A percentile compares a stretch with the other conserved stretches of the same genome.
These are phyloP conservation scores for Termitomyces heimii DNA, from an alignment of 768 basidiomycete species.

Conservation along the genomic window DNA sequence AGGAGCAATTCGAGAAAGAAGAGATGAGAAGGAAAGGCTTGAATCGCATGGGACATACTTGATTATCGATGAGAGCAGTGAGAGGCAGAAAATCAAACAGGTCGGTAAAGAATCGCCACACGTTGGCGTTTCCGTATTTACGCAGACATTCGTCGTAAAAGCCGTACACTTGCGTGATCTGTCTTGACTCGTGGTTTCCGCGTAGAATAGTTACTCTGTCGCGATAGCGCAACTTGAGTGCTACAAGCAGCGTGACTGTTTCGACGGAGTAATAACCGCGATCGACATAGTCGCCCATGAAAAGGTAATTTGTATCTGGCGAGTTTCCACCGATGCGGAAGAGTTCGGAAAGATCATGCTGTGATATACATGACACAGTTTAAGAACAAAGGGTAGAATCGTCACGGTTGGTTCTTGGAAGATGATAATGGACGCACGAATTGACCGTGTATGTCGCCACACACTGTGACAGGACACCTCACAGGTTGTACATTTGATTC, in stretches of 20 bases:
- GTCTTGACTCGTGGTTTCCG: constrained; percentile 97
- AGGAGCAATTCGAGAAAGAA: constrained; percentile 6
- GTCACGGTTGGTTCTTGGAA: constrained; percentile 10
- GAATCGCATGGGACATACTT: constrained; percentile 56
- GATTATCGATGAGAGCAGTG: constrained; percentile 97
- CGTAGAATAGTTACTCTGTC: constrained; percentile 97
- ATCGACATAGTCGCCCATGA: constrained; percentile 99
- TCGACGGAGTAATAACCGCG: constrained; percentile 99
- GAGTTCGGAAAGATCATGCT: constrained; percentile 99
- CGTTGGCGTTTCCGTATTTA: constrained; percentile 99
- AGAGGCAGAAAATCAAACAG: constrained; percentile 96
- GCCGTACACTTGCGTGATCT: constrained; percentile 99
- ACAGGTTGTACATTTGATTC: constrained; percentile 99
- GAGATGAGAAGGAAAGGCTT: neutral
- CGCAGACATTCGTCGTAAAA: constrained; percentile 99
- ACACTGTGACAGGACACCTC: constrained; percentile 97
- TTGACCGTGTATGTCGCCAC: constrained; percentile 99
- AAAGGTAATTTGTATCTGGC: constrained; percentile 98
- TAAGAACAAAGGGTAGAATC: constrained; percentile 2
- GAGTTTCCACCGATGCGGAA: constrained; percentile 99
- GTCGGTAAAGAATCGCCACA: constrained; percentile 99
- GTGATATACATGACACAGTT: constrained; percentile 17
- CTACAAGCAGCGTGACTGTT: constrained; percentile 95
- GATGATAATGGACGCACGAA: constrained; percentile 67
- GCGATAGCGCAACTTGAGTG: constrained; percentile 95